Evolutionary conservation across 176 grass and related monocot species (phyloP), one percentile per base, ranked within the genome.

Genomic region (Paspalum notatum): DNA sequence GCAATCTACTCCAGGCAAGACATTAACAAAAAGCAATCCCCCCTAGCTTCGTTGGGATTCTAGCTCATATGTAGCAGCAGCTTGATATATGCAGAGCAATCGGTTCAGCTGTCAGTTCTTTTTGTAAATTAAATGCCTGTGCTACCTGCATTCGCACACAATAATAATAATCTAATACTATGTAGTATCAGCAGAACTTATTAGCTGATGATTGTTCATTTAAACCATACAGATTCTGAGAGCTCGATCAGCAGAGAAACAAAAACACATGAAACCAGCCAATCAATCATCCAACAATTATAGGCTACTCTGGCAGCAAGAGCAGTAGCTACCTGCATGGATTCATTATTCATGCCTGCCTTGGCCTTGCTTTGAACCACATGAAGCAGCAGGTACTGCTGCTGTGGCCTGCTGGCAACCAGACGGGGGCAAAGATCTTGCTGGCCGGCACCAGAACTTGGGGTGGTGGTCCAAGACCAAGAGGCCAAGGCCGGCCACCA

Each of bases 21-120:
- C 80, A 79, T 86, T 86, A 87, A 73, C 76, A 84, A 83, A 90
- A 90, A 68, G 84, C 73, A 87, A 32, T 11, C 58, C 48, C 68
- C 32, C 32, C 32, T n/a, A n/a, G n/a, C n/a, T 27, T 68, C 62
- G 83, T 65, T 43, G 63, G 75, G 77, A 85, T 76, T 49, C 82
- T 76, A n/a, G n/a, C 82, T 7, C 39, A 47, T 72, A 14, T 5
- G n/a, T n/a, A n/a, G n/a, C n/a, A 32, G 12, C 44, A 87, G 63
- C n/a, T 42, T 50, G 64, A 40, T 32, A 32, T 32, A 32, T 32
- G n/a, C n/a, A n/a, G n/a, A n/a, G n/a, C n/a, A n/a, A 32, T 32
- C 32, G 32, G 32, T 32, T 41, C 53, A 21, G 63, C 24, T 61
- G 21, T 12, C 12, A 27, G 15, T 53, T n/a, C n/a, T n/a, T n/a